Base-by-base conservation (phyloP, 495 filamentous ascomycete species). In the Aspergillus olivimuriae region DNA sequence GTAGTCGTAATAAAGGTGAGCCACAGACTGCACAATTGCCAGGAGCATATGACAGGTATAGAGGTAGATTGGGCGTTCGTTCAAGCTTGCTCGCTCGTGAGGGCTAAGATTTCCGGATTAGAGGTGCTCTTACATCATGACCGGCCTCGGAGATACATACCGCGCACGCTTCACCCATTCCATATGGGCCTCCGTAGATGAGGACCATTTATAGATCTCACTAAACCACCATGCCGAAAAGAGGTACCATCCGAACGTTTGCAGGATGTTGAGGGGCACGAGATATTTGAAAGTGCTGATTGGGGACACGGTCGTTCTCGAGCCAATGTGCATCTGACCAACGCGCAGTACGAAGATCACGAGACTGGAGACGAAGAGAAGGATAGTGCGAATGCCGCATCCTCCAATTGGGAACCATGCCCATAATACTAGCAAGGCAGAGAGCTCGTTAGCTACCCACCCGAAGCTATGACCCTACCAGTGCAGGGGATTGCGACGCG, bases 61-160 rank as follows among this genome's bases (percentile, higher is more conserved):
- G 14, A 96, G 69, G 61, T 89, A 94, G 23, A 98, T 73, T 1
- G 87, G 80, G 49, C 85, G 72, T 63, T 98, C 92, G 59, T 98
- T 98, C 47, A 96, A 62, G n/a, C 76, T 76, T 11, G 81, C 70
- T 12, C 91, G 76, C 59, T 92, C 89, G 43, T 85, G 73, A 15
- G 63, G 56, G 31, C 73, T 79, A 30, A 12, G 42, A 45, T 4
- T 12, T 2, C 59, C 45, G 58, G 47, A 24, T 43, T 35, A 17
- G 11, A 21, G 18, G 12, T 26, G 2, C 19, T 16, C 2, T 14
- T 14, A 6, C 28, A 2, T 31, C 7, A 12, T 21, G 20, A 7
- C 33, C 14, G 11, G 23, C 12, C 14, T 36, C 15, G 10, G 22
- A 36, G 9, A n/a, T 15, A 68, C 73, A 41, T 62, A 82, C 79